Evolutionary conservation across 495 filamentous ascomycete genomes (phyloP).

Genomic region (Chaetomidium leptoderma): DNA sequence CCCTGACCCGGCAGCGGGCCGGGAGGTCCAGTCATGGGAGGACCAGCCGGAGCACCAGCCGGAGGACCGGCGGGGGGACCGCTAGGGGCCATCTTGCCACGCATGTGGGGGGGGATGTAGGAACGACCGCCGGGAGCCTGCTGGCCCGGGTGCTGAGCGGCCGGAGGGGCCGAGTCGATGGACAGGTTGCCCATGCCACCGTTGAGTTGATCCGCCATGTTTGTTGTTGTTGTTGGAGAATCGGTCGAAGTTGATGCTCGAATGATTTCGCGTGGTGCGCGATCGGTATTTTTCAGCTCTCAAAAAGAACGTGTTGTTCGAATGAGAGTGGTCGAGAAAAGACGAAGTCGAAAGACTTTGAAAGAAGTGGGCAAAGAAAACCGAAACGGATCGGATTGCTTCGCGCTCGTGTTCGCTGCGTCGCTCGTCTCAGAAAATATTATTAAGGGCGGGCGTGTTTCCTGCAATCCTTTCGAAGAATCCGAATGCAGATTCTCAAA

Average conservation of each 20-base stretch:
- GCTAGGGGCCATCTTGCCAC: constrained; percentile 54
- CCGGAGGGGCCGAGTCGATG: constrained; percentile 54
- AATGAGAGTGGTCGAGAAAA: constrained; percentile 30
- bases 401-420: constrained; percentile 12
- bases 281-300: constrained; percentile 29
- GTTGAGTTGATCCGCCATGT: constrained; percentile 93
- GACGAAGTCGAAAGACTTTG: constrained; percentile 30
- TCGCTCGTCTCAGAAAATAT: constrained; percentile 23
- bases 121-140: constrained; percentile 57
- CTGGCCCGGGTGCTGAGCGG: constrained; percentile 55
- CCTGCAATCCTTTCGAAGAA: constrained; percentile 41
- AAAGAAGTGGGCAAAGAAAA: constrained; percentile 29
- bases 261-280: constrained; percentile 16
- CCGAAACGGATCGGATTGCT: constrained; percentile 12
- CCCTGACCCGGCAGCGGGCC: constrained; percentile 30
- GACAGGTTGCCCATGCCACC: constrained; percentile 84
- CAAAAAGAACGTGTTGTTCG: constrained; percentile 40
- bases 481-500: constrained; percentile 34
- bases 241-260: constrained; percentile 11
- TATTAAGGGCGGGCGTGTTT: constrained; percentile 36
- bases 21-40: neutral
- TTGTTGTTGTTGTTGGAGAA: constrained; percentile 29
- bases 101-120: constrained; percentile 96
- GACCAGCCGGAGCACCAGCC: too few species aligned
- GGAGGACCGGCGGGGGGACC: constrained; percentile 30